Conservation (phyloP, 2,329 filamentous ascomycete genomes). For the Ceratocystis alfenasii region DNA sequence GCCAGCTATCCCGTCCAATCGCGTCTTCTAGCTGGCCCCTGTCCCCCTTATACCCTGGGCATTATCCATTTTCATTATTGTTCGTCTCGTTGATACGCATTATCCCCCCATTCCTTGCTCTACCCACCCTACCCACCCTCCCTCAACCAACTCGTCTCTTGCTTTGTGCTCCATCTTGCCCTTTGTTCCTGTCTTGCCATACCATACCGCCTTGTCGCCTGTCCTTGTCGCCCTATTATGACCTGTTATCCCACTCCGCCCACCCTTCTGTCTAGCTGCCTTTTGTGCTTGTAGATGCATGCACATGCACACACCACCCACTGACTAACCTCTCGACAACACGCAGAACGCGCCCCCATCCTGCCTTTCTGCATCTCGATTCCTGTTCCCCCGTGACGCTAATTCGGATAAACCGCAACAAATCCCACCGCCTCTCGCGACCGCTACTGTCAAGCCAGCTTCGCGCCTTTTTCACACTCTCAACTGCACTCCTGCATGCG, state of each 20-base stretch:
- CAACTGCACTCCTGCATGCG: conserved; percentile 9
- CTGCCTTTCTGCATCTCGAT: conserved; percentile 3
- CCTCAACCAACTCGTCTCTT: not conserved
- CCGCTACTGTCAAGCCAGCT: conserved; percentile 9
- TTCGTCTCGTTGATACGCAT: not conserved
- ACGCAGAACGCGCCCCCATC: conserved; percentile 3
- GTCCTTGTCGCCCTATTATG: not conserved
- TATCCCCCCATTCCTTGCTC: not conserved
- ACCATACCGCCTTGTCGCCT: not conserved
- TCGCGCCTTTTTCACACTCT: conserved; percentile 3
- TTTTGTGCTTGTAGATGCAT: conserved; percentile 2
- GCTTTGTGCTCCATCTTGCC: not conserved
- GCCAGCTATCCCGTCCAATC: not conserved
- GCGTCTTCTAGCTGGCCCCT: not conserved
- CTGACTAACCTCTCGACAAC: conserved; percentile 4
- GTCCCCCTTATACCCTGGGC: not conserved
- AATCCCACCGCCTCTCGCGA: conserved; percentile 14
- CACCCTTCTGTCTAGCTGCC: not conserved
- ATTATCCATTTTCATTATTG: conserved; percentile 1
- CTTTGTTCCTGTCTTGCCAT: not conserved
- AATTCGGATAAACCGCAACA: not conserved
- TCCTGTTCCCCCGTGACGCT: not conserved
- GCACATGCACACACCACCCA: not conserved
- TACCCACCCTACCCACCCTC: not conserved
- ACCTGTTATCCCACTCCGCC: conserved; percentile 1